Evolutionary conservation across 73 alveolate genomes (phyloP).

Genomic region (Tetrahymena borealis): DNA sequence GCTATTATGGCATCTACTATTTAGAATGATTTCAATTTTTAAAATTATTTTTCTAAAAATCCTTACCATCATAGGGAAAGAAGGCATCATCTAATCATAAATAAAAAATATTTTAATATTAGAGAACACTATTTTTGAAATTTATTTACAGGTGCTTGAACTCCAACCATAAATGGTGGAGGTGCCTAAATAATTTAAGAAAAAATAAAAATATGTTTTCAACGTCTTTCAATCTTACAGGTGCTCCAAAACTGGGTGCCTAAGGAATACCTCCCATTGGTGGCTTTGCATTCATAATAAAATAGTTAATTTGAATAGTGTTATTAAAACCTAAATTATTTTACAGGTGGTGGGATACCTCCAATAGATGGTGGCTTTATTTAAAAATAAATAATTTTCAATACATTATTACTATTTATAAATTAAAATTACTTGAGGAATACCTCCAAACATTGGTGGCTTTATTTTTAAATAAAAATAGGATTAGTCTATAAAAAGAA

Average conservation of each 20-base stretch:
- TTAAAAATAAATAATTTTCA: not conserved
- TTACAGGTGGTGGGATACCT: not conserved
- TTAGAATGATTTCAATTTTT: not conserved
- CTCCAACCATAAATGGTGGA: not conserved
- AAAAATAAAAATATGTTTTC: not conserved
- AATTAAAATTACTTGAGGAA: not conserved
- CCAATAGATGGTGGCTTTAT: not conserved
- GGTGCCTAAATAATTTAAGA: not conserved
- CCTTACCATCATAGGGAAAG: not conserved
- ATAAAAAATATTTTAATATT: not conserved
- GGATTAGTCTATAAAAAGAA: not conserved
- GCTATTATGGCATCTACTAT: conserved; percentile 13
- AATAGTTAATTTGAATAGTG: too few relatives aligned
- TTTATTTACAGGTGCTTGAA: too few relatives aligned
- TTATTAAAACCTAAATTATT: too few relatives aligned
- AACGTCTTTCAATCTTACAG: not conserved
- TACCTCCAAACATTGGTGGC: not conserved
- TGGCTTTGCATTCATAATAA: too few relatives aligned
- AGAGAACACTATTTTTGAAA: too few relatives aligned
- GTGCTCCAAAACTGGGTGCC: not conserved
- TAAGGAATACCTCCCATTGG: too few relatives aligned
- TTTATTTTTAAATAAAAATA: not conserved
- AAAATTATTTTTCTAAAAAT: too few relatives aligned
- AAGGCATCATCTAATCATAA: not conserved
- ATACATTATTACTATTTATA: not conserved